Conservation (phyloP, 1,139 yeast genomes). For the Meyerozyma carpophila region DNA sequence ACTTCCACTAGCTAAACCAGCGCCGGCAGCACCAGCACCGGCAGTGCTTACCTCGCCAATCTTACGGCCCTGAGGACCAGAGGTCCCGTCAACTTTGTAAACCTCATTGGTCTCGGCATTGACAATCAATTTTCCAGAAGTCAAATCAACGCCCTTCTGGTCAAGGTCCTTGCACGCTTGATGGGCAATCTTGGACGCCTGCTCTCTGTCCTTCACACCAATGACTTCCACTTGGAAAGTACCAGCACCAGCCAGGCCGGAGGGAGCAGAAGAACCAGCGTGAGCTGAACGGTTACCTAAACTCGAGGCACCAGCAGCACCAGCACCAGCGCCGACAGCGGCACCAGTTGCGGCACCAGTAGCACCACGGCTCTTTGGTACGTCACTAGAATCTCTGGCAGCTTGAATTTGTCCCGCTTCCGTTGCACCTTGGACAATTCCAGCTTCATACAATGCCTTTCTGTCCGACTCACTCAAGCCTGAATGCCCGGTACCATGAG, state of each 20-base stretch:
- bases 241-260: conserved; percentile 3
- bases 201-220: conserved; percentile 28
- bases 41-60: background rate
- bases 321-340: conserved; percentile 4
- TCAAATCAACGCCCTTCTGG: conserved; percentile 30
- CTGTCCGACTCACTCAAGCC: conserved; percentile 4
- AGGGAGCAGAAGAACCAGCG: background rate
- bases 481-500: no score
- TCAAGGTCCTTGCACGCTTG: conserved; percentile 30
- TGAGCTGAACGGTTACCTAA: background rate
- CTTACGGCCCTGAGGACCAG: background rate
- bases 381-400: conserved; percentile 4
- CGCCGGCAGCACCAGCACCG: background rate
- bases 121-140: conserved; percentile 31
- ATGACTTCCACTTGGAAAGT: conserved; percentile 32
- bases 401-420: conserved; percentile 12
- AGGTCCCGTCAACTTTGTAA: conserved; percentile 2
- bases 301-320: conserved; percentile 3
- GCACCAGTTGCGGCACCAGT: conserved; percentile 4
- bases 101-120: conserved; percentile 24
- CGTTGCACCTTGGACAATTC: conserved; percentile 10
- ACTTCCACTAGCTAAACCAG: background rate
- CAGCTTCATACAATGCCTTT: conserved; percentile 10
- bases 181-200: conserved; percentile 32
- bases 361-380: background rate